These are phyloP conservation scores for Podospora conica DNA, from an alignment of 495 filamentous ascomycete species.

Conservation along the genomic window DNA sequence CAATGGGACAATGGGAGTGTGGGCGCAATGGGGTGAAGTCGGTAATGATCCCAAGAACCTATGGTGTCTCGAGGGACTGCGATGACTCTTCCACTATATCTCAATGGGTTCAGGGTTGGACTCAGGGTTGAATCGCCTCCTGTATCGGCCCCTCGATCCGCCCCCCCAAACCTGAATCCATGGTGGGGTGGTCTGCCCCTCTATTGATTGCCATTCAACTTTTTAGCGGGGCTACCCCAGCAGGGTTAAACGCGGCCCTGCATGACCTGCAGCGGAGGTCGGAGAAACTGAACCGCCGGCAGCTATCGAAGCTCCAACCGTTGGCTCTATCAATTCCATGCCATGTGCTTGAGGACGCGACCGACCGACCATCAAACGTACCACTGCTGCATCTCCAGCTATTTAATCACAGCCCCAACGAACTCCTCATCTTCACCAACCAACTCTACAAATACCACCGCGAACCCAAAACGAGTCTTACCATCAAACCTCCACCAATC, in stretches of 20 bases:
- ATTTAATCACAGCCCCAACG: not conserved
- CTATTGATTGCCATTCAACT: conserved; percentile 1
- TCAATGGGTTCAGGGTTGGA: no score
- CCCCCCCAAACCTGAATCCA: not conserved
- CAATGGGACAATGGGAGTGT: not conserved
- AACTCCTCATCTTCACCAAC: not conserved
- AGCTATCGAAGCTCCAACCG: not conserved
- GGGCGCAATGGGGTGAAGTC: conserved; percentile 4
- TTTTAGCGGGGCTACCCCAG: not conserved
- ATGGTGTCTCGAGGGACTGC: not conserved
- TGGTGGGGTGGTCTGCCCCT: conserved; percentile 10
- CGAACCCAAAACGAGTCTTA: not conserved
- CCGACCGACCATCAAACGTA: not conserved
- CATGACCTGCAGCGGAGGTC: not conserved
- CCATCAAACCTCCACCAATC: not conserved
- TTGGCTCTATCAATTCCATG: not conserved
- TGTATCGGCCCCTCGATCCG: conserved; percentile 11
- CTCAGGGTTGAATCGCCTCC: conserved; percentile 11
- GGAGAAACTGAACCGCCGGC: not conserved
- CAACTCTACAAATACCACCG: not conserved
- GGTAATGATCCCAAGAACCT: not conserved
- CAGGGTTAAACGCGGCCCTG: not conserved
- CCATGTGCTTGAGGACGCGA: not conserved
- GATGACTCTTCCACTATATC: conserved; percentile 1
- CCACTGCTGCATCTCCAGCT: not conserved